Percentiles rank a stretch among this genome's conserved stretches.
phyloP scores from a whole-genome alignment of 106 monocot genomes.

The Phalaenopsis equestris region DNA sequence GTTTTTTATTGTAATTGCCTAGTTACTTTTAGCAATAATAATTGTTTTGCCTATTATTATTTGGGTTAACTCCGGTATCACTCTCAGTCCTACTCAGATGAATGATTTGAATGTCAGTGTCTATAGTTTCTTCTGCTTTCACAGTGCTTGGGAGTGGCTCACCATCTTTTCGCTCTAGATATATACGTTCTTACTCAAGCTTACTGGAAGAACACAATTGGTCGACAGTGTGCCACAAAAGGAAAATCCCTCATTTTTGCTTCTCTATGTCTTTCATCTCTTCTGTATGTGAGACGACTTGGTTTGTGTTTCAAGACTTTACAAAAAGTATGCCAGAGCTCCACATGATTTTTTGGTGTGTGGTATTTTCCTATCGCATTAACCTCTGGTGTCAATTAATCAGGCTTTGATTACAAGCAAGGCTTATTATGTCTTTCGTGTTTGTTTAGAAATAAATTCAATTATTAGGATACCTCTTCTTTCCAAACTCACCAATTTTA shows the following conservation, averaged over 20 bases:
- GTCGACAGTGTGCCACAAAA: neutral
- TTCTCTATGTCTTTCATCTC: neutral
- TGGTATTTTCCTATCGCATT: neutral
- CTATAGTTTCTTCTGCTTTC: neutral
- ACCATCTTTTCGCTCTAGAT: neutral
- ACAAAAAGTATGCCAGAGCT: neutral
- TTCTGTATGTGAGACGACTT: neutral
- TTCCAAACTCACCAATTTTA: neutral
- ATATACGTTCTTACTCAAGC: neutral
- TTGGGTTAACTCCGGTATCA: too few species aligned
- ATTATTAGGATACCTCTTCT: neutral
- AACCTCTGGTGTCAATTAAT: neutral
- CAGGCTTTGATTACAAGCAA: too few species aligned
- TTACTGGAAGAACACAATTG: neutral
- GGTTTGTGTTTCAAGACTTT: neutral
- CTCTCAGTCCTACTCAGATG: neutral
- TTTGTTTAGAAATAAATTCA: neutral
- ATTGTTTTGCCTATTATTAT: too few species aligned
- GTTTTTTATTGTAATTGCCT: too few species aligned
- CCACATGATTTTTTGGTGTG: neutral
- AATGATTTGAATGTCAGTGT: neutral
- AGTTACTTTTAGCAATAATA: too few species aligned
- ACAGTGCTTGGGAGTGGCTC: neutral
- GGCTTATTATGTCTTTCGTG: too few species aligned
- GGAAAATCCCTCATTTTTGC: too few species aligned